Conservation (phyloP, 352 stramenopile species). For the Phytopythium ostracodes region DNA sequence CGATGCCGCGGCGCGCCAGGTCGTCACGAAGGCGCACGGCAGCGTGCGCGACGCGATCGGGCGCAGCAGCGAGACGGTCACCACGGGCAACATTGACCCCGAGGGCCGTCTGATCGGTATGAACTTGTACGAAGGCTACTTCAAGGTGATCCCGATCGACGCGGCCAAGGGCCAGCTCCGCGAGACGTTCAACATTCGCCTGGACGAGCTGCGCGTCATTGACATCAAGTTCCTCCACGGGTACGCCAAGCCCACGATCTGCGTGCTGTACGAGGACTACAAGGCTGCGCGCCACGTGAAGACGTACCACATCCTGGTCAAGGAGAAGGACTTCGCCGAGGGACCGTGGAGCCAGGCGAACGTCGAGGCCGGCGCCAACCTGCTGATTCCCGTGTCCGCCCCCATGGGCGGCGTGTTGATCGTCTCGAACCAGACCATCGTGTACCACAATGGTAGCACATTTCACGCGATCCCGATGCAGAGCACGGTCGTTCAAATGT, state of each 20-base stretch:
- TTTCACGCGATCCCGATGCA: conserved; percentile 92
- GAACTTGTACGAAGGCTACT: conserved; percentile 91
- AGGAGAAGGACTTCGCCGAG: conserved; percentile 88
- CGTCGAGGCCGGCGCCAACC: conserved; percentile 81
- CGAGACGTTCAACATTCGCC: conserved; percentile 90
- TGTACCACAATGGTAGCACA: conserved; percentile 88
- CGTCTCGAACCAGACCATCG: conserved; percentile 89
- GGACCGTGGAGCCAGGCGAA: conserved; percentile 88
- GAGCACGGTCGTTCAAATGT: conserved; percentile 88
- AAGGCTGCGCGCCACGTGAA: conserved; percentile 88
- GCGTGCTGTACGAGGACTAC: conserved; percentile 91
- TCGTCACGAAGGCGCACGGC: conserved; percentile 85
- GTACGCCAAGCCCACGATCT: conserved; percentile 87
- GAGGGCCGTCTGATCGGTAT: conserved; percentile 86
- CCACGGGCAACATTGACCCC: conserved; percentile 85
- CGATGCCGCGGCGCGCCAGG: conserved; percentile 52
- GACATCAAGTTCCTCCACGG: conserved; percentile 93
- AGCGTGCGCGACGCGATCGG: conserved; percentile 85
- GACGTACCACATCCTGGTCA: conserved; percentile 88
- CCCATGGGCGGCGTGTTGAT: conserved; percentile 87
- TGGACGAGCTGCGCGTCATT: conserved; percentile 91
- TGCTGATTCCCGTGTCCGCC: conserved; percentile 86
- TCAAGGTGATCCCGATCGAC: conserved; percentile 90
- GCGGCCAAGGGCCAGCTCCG: conserved; percentile 66
- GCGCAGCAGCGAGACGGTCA: conserved; percentile 86